Base-by-base conservation (phyloP, 805 yeast species). In the Martiniozyma abietophila region DNA sequence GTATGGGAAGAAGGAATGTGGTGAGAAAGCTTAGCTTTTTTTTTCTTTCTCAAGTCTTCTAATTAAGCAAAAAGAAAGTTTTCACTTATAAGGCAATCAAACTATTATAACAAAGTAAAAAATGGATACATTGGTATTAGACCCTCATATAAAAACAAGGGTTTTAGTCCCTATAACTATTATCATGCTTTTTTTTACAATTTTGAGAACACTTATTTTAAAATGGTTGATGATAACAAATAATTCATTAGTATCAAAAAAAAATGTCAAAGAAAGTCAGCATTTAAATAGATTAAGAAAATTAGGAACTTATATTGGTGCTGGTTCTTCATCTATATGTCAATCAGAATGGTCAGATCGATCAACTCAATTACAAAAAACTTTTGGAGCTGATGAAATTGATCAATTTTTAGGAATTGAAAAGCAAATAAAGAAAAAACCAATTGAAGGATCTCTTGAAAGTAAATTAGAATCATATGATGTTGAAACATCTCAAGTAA, bases 181-280 rank as follows among this genome's bases (percentile, higher is more conserved):
- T 15, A 94, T 86, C 15, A 86, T 92, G 95, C 78, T 92, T 8
- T 58, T 88, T 37, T 85, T 85, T 4, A 96, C 96, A 6, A 56
- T 89, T 14, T 56, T 85, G 18, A 67, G 95, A 36, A 77, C 81
- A 35, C 74, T 78, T 48, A 65, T 79, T 8, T 74, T 85, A 26
- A 55, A 64, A 11, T 58, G 33, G 33, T 6, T 22, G 15, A 24
- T 86, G 18, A 59, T 85, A 6, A 69, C 71, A 29, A 73, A 84
- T 32, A 54, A 63, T 22, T 74, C 77, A 45, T 60, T 70, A 15
- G 71, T 65, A 19, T 66, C 71, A 11, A 61, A 65, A 40, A 69
- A 63, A 39, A 62, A 71, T 33, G 50, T 74, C 5, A 66, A 74
- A 32, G 85, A 84, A 49, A 69, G 67, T 48, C 84, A 81, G 47